A percentile compares a stretch with the other conserved stretches of the same genome.
phyloP scores from a whole-genome alignment of 176 grass and related monocot species.

The Eremochloa ophiuroides region DNA sequence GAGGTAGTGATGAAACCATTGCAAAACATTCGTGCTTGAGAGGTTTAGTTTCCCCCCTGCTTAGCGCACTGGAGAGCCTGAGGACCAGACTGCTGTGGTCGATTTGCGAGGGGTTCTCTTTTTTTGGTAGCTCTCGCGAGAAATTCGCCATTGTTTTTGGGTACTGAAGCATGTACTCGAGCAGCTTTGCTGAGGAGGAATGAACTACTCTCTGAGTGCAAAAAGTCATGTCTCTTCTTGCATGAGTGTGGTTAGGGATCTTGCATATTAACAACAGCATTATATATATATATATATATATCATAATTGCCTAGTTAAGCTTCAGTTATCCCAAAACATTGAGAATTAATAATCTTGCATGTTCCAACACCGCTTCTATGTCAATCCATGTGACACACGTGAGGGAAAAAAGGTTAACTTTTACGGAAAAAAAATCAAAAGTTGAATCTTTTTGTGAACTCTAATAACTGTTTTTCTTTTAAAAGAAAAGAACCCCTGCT shows the following conservation, averaged over 20 bases:
- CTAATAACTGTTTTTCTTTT: too few species aligned
- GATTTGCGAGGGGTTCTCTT: constrained; percentile 39
- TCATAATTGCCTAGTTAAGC: background rate
- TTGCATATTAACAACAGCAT: too few species aligned
- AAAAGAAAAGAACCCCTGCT: too few species aligned
- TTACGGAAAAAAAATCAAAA: too few species aligned
- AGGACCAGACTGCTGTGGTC: constrained; percentile 38
- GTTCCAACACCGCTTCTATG: too few species aligned
- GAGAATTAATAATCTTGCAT: background rate
- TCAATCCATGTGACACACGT: too few species aligned
- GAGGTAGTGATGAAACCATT: constrained; percentile 28
- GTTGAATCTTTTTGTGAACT: too few species aligned
- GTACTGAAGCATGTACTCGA: constrained; percentile 46
- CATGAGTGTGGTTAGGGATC: background rate
- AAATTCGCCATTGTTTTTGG: constrained; percentile 41
- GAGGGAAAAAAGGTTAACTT: too few species aligned
- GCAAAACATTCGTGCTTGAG: constrained; percentile 20
- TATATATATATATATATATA: too few species aligned
- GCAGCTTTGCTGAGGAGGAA: constrained; percentile 32
- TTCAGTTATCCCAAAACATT: background rate
- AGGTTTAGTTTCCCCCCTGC: constrained; percentile 42
- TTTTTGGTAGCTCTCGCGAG: constrained; percentile 39
- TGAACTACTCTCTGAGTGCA: constrained; percentile 6
- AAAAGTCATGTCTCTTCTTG: constrained; percentile 24
- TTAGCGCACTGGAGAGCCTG: constrained; percentile 32